A percentile compares a stretch with the other conserved stretches of the same genome.
phyloP scores from a whole-genome alignment of 2,329 filamentous ascomycete species.

The Fusarium sp. region DNA sequence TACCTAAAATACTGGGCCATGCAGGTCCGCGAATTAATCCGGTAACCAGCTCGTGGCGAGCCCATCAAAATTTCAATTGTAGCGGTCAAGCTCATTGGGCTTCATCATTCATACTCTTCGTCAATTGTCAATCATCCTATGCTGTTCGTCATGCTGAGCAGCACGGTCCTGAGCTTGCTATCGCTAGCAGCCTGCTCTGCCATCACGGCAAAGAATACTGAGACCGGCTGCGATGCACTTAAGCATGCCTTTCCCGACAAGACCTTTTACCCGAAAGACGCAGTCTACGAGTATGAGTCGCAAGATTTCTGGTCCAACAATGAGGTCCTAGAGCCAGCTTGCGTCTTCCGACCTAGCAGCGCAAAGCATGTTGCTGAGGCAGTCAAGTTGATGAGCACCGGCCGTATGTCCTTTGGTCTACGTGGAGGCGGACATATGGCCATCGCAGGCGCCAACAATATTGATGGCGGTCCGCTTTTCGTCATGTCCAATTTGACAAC shows the following conservation, averaged over 20 bases:
- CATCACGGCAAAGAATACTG: fast-evolving
- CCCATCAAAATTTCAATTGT: fast-evolving
- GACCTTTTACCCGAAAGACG: background rate
- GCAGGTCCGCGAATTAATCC: background rate
- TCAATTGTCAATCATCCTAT: background rate
- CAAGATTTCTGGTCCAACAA: slow-evolving; percentile 29
- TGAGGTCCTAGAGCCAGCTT: slow-evolving; percentile 12
- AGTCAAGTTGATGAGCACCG: background rate
- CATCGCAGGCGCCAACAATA: slow-evolving; percentile 33
- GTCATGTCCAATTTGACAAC: slow-evolving; percentile 28
- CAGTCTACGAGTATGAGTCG: slow-evolving; percentile 16
- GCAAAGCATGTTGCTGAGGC: slow-evolving; percentile 9
- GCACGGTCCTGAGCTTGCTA: background rate
- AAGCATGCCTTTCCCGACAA: background rate
- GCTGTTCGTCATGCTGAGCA: background rate
- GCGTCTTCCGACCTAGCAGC: slow-evolving; percentile 18
- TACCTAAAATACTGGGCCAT: background rate
- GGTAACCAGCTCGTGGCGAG: background rate
- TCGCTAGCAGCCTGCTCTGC: background rate
- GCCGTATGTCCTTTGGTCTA: slow-evolving; percentile 18
- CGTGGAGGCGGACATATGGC: slow-evolving; percentile 38
- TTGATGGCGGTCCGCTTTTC: slow-evolving; percentile 21
- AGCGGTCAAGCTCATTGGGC: background rate
- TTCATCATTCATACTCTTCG: fast-evolving
- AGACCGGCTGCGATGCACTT: slow-evolving; percentile 11